Conservation (phyloP, 164 flowering plant species). For the Umbellularia californica region DNA sequence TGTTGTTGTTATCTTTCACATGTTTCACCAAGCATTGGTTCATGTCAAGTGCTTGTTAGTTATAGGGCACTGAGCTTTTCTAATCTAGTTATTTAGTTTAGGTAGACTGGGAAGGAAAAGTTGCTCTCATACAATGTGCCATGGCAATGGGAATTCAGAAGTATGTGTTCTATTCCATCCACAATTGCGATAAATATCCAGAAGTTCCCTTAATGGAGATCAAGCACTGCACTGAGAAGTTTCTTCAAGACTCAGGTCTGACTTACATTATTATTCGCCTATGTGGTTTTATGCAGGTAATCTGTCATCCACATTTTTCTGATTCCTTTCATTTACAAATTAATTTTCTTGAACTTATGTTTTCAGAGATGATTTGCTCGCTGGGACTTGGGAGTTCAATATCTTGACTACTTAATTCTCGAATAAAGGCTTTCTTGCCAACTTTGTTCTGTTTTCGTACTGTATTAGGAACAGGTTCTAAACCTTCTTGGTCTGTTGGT, state of each 20-base stretch:
- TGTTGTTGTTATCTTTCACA: not conserved
- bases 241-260: constrained; percentile 77
- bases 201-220: constrained; percentile 98
- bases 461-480: too few relatives aligned
- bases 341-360: not conserved
- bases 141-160: constrained; percentile 99
- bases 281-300: constrained; percentile 99
- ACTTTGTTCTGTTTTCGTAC: too few relatives aligned
- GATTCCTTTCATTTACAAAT: not conserved
- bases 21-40: not conserved
- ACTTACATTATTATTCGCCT: constrained; percentile 63
- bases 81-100: constrained; percentile 42
- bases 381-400: not conserved
- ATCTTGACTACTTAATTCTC: too few relatives aligned
- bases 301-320: constrained; percentile 1
- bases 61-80: constrained; percentile 8
- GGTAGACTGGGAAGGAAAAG: constrained; percentile 99
- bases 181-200: constrained; percentile 96
- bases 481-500: too few relatives aligned
- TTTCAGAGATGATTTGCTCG: too few relatives aligned
- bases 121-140: constrained; percentile 98
- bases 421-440: too few relatives aligned
- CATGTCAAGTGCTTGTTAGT: not conserved
- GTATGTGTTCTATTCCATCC: constrained; percentile 87
- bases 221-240: constrained; percentile 91